phyloP scores from a whole-genome alignment of 169 alveolate genomes.

The Plasmodium vivax region DNA sequence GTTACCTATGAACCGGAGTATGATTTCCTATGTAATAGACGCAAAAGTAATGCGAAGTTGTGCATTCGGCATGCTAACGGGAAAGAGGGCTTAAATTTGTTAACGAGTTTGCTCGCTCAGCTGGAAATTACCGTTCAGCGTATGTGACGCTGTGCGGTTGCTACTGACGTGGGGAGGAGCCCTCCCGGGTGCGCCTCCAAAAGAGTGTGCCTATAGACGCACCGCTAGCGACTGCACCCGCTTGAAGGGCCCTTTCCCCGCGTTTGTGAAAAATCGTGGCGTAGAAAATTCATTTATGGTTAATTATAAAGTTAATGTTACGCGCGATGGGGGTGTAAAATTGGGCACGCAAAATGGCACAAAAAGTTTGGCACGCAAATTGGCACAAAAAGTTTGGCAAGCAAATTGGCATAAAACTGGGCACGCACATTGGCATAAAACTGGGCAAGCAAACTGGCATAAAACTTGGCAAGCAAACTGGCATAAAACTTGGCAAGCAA shows the following conservation, averaged over 20 bases:
- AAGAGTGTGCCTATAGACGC: background rate
- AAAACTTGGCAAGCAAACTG: background rate
- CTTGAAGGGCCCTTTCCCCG: background rate
- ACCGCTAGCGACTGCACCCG: background rate
- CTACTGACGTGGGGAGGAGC: background rate
- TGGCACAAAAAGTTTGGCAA: background rate
- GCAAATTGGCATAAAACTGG: too few relatives aligned
- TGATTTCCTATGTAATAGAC: constrained; percentile 36
- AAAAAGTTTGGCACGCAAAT: background rate
- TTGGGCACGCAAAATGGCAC: background rate
- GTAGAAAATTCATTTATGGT: constrained; percentile 10
- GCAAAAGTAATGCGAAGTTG: constrained; percentile 70
- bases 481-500: too few relatives aligned
- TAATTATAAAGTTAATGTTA: constrained; percentile 11
- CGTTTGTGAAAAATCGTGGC: background rate
- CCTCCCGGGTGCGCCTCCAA: background rate
- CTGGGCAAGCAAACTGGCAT: background rate
- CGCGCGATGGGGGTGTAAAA: background rate
- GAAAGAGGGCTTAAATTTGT: constrained; percentile 15
- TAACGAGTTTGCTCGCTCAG: constrained; percentile 9
- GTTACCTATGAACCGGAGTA: constrained; percentile 65
- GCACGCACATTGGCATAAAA: background rate
- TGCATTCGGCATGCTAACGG: constrained; percentile 53
- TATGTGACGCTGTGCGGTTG: background rate
- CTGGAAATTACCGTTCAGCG: constrained; percentile 20